These are phyloP conservation scores for Pythium insidiosum DNA, from an alignment of 352 stramenopile species.

Conservation along the genomic window DNA sequence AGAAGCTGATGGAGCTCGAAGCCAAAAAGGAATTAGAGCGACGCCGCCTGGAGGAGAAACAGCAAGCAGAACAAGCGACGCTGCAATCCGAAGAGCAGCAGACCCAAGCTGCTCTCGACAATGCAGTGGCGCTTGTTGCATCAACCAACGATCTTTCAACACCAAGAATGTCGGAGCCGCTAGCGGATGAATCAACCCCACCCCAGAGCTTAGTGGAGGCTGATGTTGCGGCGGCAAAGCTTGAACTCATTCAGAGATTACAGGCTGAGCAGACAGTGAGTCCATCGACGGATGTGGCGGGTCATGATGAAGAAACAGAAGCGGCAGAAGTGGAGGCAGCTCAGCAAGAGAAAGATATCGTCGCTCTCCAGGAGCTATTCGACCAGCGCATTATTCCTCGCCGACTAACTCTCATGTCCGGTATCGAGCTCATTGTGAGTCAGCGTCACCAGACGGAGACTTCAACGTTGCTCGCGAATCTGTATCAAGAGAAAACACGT, in stretches of 20 bases:
- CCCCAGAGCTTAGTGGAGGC: no score
- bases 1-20: constrained; percentile 65
- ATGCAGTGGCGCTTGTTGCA: constrained; percentile 8
- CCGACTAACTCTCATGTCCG: constrained; percentile 42
- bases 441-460: constrained; percentile 46
- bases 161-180: no score
- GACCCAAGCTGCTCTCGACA: constrained; percentile 15
- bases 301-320: constrained; percentile 1
- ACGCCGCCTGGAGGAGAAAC: constrained; percentile 30
- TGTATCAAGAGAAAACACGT: constrained; percentile 15
- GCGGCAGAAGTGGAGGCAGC: constrained; percentile 5
- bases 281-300: neutral
- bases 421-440: constrained; percentile 46
- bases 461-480: constrained; percentile 20
- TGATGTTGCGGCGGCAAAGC: constrained; percentile 6
- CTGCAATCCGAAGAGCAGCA: constrained; percentile 24
- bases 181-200: no score
- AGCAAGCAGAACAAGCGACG: constrained; percentile 31
- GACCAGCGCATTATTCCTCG: constrained; percentile 30
- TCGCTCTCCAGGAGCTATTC: constrained; percentile 54
- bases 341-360: constrained; percentile 36
- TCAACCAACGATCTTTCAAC: no score
- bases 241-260: constrained; percentile 4
- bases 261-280: neutral
- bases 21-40: constrained; percentile 54